Evolutionary conservation across 768 basidiomycete species (phyloP).

Genomic region (Agrocybe chaxingu): DNA sequence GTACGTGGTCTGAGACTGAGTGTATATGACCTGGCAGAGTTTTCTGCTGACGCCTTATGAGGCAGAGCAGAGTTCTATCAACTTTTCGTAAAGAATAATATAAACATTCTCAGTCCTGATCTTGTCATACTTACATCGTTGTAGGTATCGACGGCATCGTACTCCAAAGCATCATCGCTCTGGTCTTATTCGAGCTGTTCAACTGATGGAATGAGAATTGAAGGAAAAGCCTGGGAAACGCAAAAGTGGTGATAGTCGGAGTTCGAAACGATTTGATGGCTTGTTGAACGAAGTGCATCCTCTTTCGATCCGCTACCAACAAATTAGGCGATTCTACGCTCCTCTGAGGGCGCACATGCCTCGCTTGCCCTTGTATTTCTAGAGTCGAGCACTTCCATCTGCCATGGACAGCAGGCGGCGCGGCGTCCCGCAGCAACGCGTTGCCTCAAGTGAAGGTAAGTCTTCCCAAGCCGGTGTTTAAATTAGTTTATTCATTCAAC

Average conservation of each 20-base stretch:
- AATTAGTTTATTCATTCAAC: slow-evolving; percentile 13
- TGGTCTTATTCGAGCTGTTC: no score
- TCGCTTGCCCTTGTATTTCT: background rate
- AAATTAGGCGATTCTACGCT: no score
- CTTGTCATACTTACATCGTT: no score
- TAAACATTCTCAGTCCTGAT: no score
- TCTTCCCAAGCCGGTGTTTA: slow-evolving; percentile 6
- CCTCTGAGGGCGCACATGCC: background rate
- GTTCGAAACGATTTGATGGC: background rate
- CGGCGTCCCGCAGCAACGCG: slow-evolving; percentile 47
- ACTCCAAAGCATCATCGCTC: no score
- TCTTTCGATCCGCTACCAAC: no score
- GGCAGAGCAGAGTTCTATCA: no score
- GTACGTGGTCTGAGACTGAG: no score
- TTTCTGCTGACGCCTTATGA: no score
- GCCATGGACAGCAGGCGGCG: slow-evolving; percentile 65
- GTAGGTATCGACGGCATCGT: no score
- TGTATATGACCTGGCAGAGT: no score
- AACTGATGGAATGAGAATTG: background rate
- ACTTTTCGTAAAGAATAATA: no score
- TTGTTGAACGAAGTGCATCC: background rate
- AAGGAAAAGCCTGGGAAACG: background rate
- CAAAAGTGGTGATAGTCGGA: background rate
- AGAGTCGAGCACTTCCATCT: background rate
- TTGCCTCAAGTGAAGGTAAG: slow-evolving; percentile 76